Conservation (phyloP, 208 protist species). For the Crithidia brevicula region DNA sequence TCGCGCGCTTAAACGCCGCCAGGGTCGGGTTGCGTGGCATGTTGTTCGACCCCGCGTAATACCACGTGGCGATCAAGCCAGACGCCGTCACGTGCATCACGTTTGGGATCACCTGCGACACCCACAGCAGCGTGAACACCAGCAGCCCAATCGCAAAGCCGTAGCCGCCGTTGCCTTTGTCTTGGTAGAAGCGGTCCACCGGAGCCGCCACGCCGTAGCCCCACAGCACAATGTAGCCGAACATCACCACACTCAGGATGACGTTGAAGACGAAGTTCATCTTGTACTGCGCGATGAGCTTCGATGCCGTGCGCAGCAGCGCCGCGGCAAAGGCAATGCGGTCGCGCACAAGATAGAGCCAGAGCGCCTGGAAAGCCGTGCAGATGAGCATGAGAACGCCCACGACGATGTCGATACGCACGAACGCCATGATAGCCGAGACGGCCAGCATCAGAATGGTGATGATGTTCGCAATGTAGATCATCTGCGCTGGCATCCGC, state of each 20-base stretch:
- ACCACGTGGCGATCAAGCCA: slow-evolving; percentile 88
- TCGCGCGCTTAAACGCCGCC: slow-evolving; percentile 73
- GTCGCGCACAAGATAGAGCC: slow-evolving; percentile 64
- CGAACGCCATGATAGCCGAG: slow-evolving; percentile 42
- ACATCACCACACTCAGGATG: slow-evolving; percentile 29
- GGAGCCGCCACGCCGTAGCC: slow-evolving; percentile 38
- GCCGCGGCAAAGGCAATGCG: slow-evolving; percentile 83
- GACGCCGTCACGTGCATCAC: slow-evolving; percentile 84
- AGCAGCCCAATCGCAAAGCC: slow-evolving; percentile 50
- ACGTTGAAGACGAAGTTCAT: slow-evolving; percentile 58
- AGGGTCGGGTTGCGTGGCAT: slow-evolving; percentile 79
- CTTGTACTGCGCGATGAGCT: slow-evolving; percentile 62
- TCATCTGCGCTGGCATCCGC: slow-evolving; percentile 42
- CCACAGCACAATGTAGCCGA: slow-evolving; percentile 71
- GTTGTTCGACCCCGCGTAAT: slow-evolving; percentile 75
- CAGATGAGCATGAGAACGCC: slow-evolving; percentile 53
- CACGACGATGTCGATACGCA: slow-evolving; percentile 27
- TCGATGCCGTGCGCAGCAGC: slow-evolving; percentile 54
- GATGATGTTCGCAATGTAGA: slow-evolving; percentile 64
- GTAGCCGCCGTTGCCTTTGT: slow-evolving; percentile 38
- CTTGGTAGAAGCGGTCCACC: slow-evolving; percentile 39
- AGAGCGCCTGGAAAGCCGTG: slow-evolving; percentile 38
- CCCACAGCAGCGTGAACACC: slow-evolving; percentile 66
- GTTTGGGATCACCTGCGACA: slow-evolving; percentile 78
- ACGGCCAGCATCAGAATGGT: slow-evolving; percentile 35